phyloP scores from a whole-genome alignment of 2,329 filamentous ascomycete genomes.

The Domatiomyces catenatus region DNA sequence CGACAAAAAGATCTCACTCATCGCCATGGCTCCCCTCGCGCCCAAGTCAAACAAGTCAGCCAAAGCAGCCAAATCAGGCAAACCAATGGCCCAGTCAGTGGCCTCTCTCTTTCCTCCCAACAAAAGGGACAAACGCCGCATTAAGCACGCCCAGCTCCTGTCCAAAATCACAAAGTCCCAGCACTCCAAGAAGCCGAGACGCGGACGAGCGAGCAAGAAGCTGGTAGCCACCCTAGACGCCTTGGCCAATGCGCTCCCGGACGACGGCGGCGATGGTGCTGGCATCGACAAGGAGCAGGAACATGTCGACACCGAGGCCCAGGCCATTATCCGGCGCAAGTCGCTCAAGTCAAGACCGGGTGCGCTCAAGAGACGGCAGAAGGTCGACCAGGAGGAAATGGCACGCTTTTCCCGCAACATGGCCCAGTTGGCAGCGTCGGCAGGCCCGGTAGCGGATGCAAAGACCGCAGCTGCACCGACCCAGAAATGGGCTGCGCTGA shows the following conservation, averaged over 20 bases:
- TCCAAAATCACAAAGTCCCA: slow-evolving; percentile 54
- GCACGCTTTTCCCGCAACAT: slow-evolving; percentile 72
- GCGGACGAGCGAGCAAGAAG: slow-evolving; percentile 58
- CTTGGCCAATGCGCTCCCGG: slow-evolving; percentile 66
- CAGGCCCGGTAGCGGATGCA: slow-evolving; percentile 16
- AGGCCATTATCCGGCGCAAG: slow-evolving; percentile 51
- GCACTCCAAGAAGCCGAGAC: slow-evolving; percentile 34
- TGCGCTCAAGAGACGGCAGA: slow-evolving; percentile 69
- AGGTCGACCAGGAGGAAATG: slow-evolving; percentile 63
- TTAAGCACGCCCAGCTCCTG: slow-evolving; percentile 68
- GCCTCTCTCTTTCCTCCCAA: slow-evolving; percentile 43
- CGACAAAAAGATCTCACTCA: background rate
- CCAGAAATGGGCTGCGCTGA: slow-evolving; percentile 63
- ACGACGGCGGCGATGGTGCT: slow-evolving; percentile 35
- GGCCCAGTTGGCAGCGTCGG: slow-evolving; percentile 46
- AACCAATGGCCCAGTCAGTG: background rate
- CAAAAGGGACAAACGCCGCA: slow-evolving; percentile 70
- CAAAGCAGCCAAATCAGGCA: background rate
- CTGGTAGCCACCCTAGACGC: slow-evolving; percentile 59
- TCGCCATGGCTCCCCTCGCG: background rate
- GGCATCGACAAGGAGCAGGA: slow-evolving; percentile 28
- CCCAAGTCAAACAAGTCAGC: background rate
- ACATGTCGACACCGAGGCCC: slow-evolving; percentile 22
- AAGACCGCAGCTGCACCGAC: slow-evolving; percentile 25
- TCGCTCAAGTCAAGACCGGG: slow-evolving; percentile 62